Evolutionary conservation across 768 basidiomycete genomes (phyloP).

Genomic region (Xerocomellus intermedius): DNA sequence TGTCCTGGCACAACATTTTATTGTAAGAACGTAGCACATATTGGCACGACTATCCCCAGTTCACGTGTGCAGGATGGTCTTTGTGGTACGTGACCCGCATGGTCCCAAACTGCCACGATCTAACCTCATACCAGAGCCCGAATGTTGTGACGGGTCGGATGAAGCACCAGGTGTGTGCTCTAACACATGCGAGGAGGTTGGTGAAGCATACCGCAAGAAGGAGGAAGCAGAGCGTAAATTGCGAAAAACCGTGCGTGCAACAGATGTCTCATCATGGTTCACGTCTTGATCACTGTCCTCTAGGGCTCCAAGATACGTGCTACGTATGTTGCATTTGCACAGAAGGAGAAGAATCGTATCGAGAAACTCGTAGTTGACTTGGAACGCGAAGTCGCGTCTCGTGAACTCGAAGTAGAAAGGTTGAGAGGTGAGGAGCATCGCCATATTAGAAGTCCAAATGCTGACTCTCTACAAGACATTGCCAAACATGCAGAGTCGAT

Average conservation of each 20-base stretch:
- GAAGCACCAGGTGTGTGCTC: slow-evolving; percentile 79
- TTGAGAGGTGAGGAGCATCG: slow-evolving; percentile 55
- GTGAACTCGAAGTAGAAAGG: slow-evolving; percentile 70
- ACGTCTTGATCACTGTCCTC: background rate
- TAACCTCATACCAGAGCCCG: slow-evolving; percentile 55
- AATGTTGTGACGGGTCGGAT: slow-evolving; percentile 97
- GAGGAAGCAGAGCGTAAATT: slow-evolving; percentile 74
- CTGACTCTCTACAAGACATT: slow-evolving; percentile 50
- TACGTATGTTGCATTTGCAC: slow-evolving; percentile 82
- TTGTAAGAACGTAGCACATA: slow-evolving; percentile 86
- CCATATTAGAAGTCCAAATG: background rate
- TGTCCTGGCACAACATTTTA: slow-evolving; percentile 76
- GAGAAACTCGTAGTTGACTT: slow-evolving; percentile 59
- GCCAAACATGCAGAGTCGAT: slow-evolving; percentile 76
- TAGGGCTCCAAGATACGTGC: slow-evolving; percentile 91
- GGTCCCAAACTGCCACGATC: background rate
- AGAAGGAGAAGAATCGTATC: slow-evolving; percentile 85
- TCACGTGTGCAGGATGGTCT: slow-evolving; percentile 90
- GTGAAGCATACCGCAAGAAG: slow-evolving; percentile 64
- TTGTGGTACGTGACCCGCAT: slow-evolving; percentile 63
- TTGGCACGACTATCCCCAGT: slow-evolving; percentile 74
- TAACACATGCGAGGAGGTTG: slow-evolving; percentile 74
- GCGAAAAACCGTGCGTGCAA: slow-evolving; percentile 65
- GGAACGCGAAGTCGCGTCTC: slow-evolving; percentile 54
- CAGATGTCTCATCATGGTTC: background rate